Evolutionary conservation across 2,329 filamentous ascomycete genomes (phyloP), one percentile per base, ranked within the genome.

Genomic region (Trichophyton simii): DNA sequence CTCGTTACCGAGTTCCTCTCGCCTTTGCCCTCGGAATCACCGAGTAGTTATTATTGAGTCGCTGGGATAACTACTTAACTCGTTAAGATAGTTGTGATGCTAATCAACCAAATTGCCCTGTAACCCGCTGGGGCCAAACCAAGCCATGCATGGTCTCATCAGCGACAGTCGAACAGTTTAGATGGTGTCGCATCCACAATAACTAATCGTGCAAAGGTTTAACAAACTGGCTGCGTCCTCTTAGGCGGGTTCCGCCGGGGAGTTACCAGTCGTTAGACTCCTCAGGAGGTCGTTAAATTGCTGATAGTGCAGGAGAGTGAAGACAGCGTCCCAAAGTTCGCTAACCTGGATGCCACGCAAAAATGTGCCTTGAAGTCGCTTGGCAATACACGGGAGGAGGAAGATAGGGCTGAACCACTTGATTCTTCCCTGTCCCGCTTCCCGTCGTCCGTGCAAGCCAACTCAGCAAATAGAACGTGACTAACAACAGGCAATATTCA

Each of bases 401-500:
- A 28, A 55, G 50, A 55, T 55, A 55, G 50, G 50, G 50, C 50
- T 55, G 50, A 55, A 28, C 36, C 50, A 34, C 50, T 31, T 55
- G 28, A 13, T 48, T 48, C 9, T 22, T 48, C 11, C 18, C 18
- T 48, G 9, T 48, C 18, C n/a, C 44, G 18, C 9, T 48, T 11
- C 20, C 20, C 44, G 9, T 38, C 34, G 34, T 38, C 34, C 34
- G 34, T 13, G 34, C 34, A 38, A 38, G 20, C 44, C 20, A 48
- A 18, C 34, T 13, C 34, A 38, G 11, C 34, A 38, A 13, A 36
- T 28, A 55, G 25, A 34, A 7, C 18, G 22, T n/a, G 28, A 55
- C 50, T 36, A 36, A 13, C 34, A 13, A 3, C 34, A 38, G 34
- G 34, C 34, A 2, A 36, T 36, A 36, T 36, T 11, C 34, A 36